Evolutionary conservation across 495 filamentous ascomycete genomes (phyloP).

Genomic region (Amphirosellinia nigrospora): DNA sequence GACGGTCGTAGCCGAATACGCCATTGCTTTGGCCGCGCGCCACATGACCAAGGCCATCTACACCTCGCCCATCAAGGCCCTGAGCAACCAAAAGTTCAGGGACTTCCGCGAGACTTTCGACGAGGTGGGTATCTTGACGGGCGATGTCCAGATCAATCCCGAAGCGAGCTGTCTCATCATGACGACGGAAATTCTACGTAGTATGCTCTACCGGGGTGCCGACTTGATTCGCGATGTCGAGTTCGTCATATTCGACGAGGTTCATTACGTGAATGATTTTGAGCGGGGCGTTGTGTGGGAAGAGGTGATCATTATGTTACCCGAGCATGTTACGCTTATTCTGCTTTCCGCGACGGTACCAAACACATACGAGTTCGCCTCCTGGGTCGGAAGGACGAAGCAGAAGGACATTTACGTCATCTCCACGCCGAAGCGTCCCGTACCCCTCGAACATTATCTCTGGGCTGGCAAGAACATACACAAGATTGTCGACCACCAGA

Average conservation of each 20-base stretch:
- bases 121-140: constrained; percentile 95
- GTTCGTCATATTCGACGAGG: constrained; percentile 98
- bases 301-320: constrained; percentile 99
- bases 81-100: constrained; percentile 98
- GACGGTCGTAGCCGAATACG: constrained; percentile 97
- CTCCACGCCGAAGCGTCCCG: constrained; percentile 92
- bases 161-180: constrained; percentile 99
- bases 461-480: constrained; percentile 91
- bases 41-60: constrained; percentile 99
- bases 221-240: constrained; percentile 97
- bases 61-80: constrained; percentile 96
- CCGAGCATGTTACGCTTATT: constrained; percentile 94
- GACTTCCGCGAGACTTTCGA: constrained; percentile 90
- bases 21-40: constrained; percentile 90
- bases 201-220: constrained; percentile 97
- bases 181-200: constrained; percentile 97
- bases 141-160: constrained; percentile 97
- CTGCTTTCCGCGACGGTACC: constrained; percentile 95
- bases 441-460: constrained; percentile 93
- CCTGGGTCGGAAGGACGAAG: constrained; percentile 97
- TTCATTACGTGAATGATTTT: constrained; percentile 98
- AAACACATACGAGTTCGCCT: constrained; percentile 97
- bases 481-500: constrained; percentile 93
- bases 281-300: constrained; percentile 99
- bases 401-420: constrained; percentile 99